phyloP scores from a whole-genome alignment of 1,284 basidiomycete genomes.

The Pyrrhoderma noxium region DNA sequence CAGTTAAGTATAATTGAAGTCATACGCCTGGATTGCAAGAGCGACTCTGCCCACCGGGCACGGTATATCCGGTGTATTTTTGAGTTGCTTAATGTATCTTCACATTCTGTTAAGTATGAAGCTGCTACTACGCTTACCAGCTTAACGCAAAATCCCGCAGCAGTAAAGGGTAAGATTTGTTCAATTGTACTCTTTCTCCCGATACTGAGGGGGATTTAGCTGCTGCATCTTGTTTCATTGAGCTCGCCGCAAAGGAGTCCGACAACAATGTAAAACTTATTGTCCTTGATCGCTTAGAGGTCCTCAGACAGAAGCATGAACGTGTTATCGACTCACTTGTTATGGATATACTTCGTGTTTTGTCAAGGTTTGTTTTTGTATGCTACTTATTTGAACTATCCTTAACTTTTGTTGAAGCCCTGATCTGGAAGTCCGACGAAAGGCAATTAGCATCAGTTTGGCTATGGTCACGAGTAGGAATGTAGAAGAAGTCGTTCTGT shows the following conservation, averaged over 20 bases:
- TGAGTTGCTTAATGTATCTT: constrained; percentile 87
- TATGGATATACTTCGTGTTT: constrained; percentile 92
- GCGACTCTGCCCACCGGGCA: constrained; percentile 71
- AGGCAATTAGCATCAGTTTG: constrained; percentile 85
- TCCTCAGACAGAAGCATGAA: constrained; percentile 80
- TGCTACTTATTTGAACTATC: not conserved
- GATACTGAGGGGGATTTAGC: constrained; percentile 40
- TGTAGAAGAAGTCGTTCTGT: constrained; percentile 95
- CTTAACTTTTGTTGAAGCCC: constrained; percentile 43
- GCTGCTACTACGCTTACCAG: constrained; percentile 94
- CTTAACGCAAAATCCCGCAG: constrained; percentile 92
- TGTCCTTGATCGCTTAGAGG: constrained; percentile 89
- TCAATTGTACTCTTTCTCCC: not conserved
- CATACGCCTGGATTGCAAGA: constrained; percentile 86
- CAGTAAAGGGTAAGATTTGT: constrained; percentile 72
- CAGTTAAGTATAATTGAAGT: constrained; percentile 97
- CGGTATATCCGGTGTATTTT: constrained; percentile 94
- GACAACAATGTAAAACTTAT: constrained; percentile 99
- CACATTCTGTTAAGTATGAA: constrained; percentile 97
- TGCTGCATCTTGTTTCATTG: constrained; percentile 85
- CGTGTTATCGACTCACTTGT: constrained; percentile 89
- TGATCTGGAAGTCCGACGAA: constrained; percentile 95
- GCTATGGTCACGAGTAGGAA: constrained; percentile 94
- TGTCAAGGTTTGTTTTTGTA: constrained; percentile 51
- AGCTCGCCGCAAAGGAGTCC: constrained; percentile 89